Evolutionary conservation across 371 early-diverging fungal genomes (phyloP), one percentile per base, ranked within the genome.

Genomic region (Mortierella sp.): DNA sequence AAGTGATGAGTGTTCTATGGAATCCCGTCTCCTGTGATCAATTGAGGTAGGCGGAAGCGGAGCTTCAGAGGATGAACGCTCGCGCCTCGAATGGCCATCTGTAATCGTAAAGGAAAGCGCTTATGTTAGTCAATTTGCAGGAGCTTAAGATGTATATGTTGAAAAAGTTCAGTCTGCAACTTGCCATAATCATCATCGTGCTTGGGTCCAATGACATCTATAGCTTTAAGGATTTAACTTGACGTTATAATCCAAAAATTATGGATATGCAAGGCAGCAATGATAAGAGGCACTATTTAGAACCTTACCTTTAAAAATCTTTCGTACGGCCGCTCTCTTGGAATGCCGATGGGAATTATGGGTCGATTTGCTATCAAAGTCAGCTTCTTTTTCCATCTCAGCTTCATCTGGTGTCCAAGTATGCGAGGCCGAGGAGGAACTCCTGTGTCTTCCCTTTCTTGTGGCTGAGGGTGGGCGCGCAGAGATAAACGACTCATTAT

Each of bases 401-500:
- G 55, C 72, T 6, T 68, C 75, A 61, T 70, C 70, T n/a, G 57
- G 64, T 13, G 47, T 64, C 69, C 75, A 75, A 22, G 17, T n/a
- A 12, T 58, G 58, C 12, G 64, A 72, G 35, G 59, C 68, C 49
- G 73, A 73, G 31, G 57, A 67, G 6, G 57, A 51, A 0, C 68
- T 32, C 15, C 73, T 56, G 37, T 73, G 79, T 43, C 79, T 49
- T 55, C 73, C 73, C 57, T 62, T 60, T 32, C 61, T 42, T 19
- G 73, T 69, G 6, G 68, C 72, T 5, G 73, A 69, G 6, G 61
- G 40, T 32, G 66, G 37, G 28, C 75, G 57, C 22, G 74, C 74
- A n/a, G 81, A 80, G 26, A 68, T 71, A 55, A 80, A 80, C 3
- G 81, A 80, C 19, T 69, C 63, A 4, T 68, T 57, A 43, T 75